These are phyloP conservation scores for Cutaneotrichosporon cyanovorans DNA, from an alignment of 1,284 basidiomycete species.

Conservation along the genomic window DNA sequence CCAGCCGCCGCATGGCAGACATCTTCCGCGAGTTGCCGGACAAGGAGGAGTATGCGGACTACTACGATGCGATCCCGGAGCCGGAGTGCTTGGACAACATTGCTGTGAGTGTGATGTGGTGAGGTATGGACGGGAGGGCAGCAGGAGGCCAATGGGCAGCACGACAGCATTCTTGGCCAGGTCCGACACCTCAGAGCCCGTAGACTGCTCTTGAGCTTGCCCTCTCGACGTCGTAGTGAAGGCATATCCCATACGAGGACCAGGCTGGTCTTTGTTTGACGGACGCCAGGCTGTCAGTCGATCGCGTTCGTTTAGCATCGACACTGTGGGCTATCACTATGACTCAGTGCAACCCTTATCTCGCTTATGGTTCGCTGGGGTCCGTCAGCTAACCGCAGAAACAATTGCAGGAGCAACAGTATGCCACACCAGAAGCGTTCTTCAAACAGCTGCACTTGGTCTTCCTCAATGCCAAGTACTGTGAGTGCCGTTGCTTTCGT, in stretches of 20 bases:
- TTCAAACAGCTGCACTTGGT: slow-evolving; percentile 43
- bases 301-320: too few relatives aligned
- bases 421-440: slow-evolving; percentile 33
- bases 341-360: too few relatives aligned
- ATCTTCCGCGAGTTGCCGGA: slow-evolving; percentile 41
- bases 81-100: slow-evolving; percentile 42
- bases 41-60: slow-evolving; percentile 32
- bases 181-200: too few relatives aligned
- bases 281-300: too few relatives aligned
- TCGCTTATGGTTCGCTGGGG: too few relatives aligned
- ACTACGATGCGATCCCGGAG: slow-evolving; percentile 43
- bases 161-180: too few relatives aligned
- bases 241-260: too few relatives aligned
- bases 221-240: too few relatives aligned
- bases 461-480: slow-evolving; percentile 45
- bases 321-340: too few relatives aligned
- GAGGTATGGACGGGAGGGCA: background rate
- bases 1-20: slow-evolving; percentile 29
- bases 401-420: slow-evolving; percentile 26
- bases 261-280: too few relatives aligned
- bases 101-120: slow-evolving; percentile 39
- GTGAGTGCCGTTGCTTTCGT: slow-evolving; percentile 19
- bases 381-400: slow-evolving; percentile 21
- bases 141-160: too few relatives aligned
- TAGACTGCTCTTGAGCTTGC: too few relatives aligned